Base-by-base conservation (phyloP, 495 filamentous ascomycete species). In the Zalerion maritima region DNA sequence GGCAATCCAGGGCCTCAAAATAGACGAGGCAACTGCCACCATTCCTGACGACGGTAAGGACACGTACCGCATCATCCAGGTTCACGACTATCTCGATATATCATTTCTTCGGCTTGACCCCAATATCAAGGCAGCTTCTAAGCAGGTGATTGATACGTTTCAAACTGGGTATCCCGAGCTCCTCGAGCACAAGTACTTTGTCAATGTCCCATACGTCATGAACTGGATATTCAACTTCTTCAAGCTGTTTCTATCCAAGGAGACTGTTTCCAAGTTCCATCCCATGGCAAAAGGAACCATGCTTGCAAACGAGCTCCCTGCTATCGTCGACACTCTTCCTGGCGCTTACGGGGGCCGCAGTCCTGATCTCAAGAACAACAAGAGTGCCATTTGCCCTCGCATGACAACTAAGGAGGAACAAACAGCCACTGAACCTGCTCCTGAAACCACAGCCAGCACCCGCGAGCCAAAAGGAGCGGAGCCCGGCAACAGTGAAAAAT, bases 201-300 rank as follows among this genome's bases (percentile, higher is more conserved):
- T 92, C 55, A 93, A 93, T 35, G 80, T 92, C 5, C 84, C 85
- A 0, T 49, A 71, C 29, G 58, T 92, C 43, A 92, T 91, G 84
- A 76, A 78, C 26, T 92, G 84, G 71, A 64, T 92, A 47, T 93
- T 78, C 47, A 54, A 54, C 17, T 61, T 75, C 29, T 78, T 91
- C 61, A 91, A 84, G 64, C 50, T 81, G 13, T 69, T 94, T 45
- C 54, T 89, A 24, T 71, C 73, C 34, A 61, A 69, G 41, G 81
- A 83, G 53, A 92, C 81, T 3, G 63, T 76, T 40, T 79, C 76
- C 62, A 91, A 92, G 57, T 81, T 92, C 54, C 75, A 77, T 34
- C 77, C 80, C 29, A 69, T 93, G 58, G 67, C 69, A 18, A 80
- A 83, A 43, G 83, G 83, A 13, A 60, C 46, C n/a, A 68, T 67